These are phyloP conservation scores for Neurospora cerealis DNA, from an alignment of 495 filamentous ascomycete genomes.

Conservation along the genomic window DNA sequence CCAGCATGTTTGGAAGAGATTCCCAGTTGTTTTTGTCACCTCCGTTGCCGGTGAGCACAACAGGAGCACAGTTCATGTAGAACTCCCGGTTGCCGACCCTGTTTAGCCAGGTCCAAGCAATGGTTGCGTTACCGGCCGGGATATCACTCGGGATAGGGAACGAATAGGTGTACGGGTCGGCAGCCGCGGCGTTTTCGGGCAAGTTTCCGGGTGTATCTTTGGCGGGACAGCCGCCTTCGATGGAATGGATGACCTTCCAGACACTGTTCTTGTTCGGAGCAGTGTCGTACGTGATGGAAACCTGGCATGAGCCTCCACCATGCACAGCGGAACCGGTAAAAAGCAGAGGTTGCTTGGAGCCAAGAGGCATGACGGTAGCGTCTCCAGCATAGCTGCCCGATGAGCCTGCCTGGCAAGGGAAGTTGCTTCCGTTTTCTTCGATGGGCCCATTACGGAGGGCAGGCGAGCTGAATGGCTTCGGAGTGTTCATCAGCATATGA, in stretches of 20 bases:
- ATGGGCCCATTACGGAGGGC: neutral
- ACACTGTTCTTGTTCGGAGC: constrained; percentile 43
- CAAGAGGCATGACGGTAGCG: constrained; percentile 32
- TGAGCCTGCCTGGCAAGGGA: constrained; percentile 57
- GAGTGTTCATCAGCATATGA: too few relatives aligned
- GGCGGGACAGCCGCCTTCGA: constrained; percentile 71
- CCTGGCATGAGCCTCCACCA: constrained; percentile 79
- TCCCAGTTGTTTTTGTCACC: constrained; percentile 40
- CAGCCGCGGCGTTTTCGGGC: constrained; percentile 14
- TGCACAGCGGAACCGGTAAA: constrained; percentile 62
- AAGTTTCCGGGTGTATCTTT: constrained; percentile 33
- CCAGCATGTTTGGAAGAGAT: constrained; percentile 67
- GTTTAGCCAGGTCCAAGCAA: constrained; percentile 92
- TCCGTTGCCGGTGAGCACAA: constrained; percentile 49
- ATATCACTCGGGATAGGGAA: constrained; percentile 51
- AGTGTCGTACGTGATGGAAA: constrained; percentile 69
- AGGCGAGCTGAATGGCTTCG: too few relatives aligned
- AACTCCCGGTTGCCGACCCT: constrained; percentile 80
- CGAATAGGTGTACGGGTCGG: constrained; percentile 32
- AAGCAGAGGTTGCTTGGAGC: constrained; percentile 40
- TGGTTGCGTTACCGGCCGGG: constrained; percentile 49
- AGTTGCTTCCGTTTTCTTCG: constrained; percentile 45
- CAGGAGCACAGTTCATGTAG: constrained; percentile 89
- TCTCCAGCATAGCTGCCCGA: too few relatives aligned
- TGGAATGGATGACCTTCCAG: constrained; percentile 75